A percentile compares a stretch with the other conserved stretches of the same genome.
Conservation (phyloP, 2,329 filamentous ascomycete species). For the Penicillium sp. region DNA sequence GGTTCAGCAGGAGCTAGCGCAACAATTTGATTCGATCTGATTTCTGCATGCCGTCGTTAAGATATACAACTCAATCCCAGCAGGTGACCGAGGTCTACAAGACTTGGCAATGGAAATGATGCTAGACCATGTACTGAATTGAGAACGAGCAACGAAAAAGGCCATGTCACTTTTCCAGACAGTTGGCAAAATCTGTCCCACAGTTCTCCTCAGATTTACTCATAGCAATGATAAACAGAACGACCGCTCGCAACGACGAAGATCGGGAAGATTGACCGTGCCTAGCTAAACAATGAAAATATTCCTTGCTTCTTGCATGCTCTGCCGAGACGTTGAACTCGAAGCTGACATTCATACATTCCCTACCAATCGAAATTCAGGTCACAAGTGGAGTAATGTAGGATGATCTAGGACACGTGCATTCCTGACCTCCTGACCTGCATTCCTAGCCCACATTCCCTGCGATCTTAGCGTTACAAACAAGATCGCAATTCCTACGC, state of each 20-base stretch:
- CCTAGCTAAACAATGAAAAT: too few species aligned
- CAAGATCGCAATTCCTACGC: constrained; percentile 4
- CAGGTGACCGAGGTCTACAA: background rate
- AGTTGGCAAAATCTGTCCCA: background rate
- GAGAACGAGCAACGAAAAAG: background rate
- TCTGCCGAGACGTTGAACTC: background rate
- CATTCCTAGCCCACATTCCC: constrained; percentile 15
- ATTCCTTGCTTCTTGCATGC: background rate
- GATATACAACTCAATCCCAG: background rate
- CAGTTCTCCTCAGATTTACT: background rate
- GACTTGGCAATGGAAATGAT: background rate
- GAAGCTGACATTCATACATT: background rate
- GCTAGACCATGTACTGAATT: too few species aligned
- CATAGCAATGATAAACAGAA: background rate
- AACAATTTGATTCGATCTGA: background rate
- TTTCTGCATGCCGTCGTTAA: background rate
- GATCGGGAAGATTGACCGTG: too few species aligned
- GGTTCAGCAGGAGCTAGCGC: background rate
- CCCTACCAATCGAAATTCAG: background rate
- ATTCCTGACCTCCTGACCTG: constrained; percentile 4
- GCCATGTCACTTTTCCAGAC: background rate
- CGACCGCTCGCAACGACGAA: too few species aligned
- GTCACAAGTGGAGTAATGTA: constrained; percentile 2
- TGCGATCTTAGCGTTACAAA: constrained; percentile 12
- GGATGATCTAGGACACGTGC: constrained; percentile 15